Base-by-base conservation (phyloP, 2,329 filamentous ascomycete genomes). In the Plectosphaerella plurivora region DNA sequence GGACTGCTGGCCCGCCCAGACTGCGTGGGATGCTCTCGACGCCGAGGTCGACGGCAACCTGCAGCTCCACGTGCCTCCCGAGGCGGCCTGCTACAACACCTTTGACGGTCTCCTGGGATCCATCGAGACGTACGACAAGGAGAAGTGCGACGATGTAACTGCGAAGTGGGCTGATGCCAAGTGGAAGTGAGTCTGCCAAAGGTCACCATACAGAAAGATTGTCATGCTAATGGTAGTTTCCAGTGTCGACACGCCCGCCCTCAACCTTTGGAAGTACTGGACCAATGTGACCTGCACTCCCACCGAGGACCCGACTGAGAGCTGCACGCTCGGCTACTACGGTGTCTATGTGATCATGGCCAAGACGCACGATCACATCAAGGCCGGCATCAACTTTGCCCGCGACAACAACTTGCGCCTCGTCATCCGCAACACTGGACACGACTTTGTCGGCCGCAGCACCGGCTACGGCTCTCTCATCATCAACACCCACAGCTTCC, bases 381-480 rank as follows among this genome's bases (percentile, higher is more conserved):
- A 67, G 44, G 63, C 65, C 8, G 65, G 66, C 15, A 55, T 72
- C 50, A 58, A 64, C 49, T 72, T 63, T 45, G 60, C 61, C 4
- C 53, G 51, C 2, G 48, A 54, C 5, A 48, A 77, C 56, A 78
- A 78, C 57, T 67, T 84, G 45, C 74, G 80, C 2, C 59, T 84
- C 0, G 67, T 82, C 28, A 73, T 84, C 54, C 73, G 76, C 54
- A 82, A 82, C 57, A 83, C 79, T 0, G 80, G 79, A 2, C 80
- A 84, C 60, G 79, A 82, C 57, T 76, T 74, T 55, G 69, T 77
- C 33, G 85, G 84, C 41, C 79, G 81, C 42, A 83, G 79, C 0
- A 83, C 82, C 0, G 86, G 84, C n/a, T 77, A 76, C 20, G 83
- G 83, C 1, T 72, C 78, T 0, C 63, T 84, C 4, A 72, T 74